Conservation (phyloP, 2,329 filamentous ascomycete species). For the Aspergillus sp. region DNA sequence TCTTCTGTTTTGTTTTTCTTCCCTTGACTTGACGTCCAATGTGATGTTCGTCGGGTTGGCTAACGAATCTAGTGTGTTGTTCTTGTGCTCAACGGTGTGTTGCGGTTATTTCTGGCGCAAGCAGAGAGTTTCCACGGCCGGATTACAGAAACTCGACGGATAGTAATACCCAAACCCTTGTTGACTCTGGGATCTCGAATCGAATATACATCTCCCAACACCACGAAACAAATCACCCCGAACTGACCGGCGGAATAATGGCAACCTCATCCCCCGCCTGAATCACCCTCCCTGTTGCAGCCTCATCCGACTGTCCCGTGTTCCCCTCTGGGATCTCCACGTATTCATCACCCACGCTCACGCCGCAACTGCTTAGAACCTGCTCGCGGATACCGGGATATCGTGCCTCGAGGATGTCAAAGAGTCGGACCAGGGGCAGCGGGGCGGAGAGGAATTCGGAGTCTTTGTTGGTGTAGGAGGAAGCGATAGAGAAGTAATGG, state of each 20-base stretch:
- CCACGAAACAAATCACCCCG: slow-evolving; percentile 25
- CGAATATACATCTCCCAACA: neutral
- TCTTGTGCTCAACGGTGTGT: slow-evolving; percentile 54
- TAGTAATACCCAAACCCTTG: neutral
- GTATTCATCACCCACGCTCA: slow-evolving; percentile 39
- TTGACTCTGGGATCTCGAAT: neutral
- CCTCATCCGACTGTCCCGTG: too few species aligned
- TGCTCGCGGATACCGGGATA: slow-evolving; percentile 36
- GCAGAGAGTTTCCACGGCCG: slow-evolving; percentile 36
- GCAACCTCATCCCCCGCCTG: slow-evolving; percentile 36
- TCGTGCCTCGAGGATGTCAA: slow-evolving; percentile 28
- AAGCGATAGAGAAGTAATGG: slow-evolving; percentile 40
- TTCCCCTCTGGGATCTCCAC: slow-evolving; percentile 26
- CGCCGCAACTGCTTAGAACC: slow-evolving; percentile 32
- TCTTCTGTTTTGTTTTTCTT: slow-evolving; percentile 18
- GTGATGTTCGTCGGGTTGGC: slow-evolving; percentile 2
- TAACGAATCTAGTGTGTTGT: slow-evolving; percentile 47
- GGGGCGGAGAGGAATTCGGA: slow-evolving; percentile 36
- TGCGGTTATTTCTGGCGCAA: slow-evolving; percentile 56
- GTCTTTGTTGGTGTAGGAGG: slow-evolving; percentile 32
- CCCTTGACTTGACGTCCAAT: neutral
- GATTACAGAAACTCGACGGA: slow-evolving; percentile 11
- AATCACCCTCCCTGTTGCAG: slow-evolving; percentile 18
- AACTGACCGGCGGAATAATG: slow-evolving; percentile 42
- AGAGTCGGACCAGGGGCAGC: slow-evolving; percentile 30